Conservation (phyloP, 139 green algal genomes). For the Closterium sp. region DNA sequence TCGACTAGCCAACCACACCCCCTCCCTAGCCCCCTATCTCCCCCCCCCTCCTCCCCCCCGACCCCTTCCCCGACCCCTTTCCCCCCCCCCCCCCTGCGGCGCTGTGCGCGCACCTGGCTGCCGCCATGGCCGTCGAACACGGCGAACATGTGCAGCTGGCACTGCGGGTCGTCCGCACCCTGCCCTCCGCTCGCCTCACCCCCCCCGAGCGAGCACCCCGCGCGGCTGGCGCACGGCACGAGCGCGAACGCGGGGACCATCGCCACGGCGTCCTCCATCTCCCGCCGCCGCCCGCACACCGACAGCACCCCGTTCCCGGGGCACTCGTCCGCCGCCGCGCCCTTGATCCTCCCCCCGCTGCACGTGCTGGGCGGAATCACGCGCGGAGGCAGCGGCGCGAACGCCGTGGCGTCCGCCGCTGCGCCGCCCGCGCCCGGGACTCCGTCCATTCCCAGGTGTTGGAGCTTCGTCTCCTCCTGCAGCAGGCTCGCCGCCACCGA, state of each 20-base stretch:
- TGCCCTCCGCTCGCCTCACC: neutral
- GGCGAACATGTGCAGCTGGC: conserved; percentile 43
- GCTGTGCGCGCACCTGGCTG: conserved; percentile 18
- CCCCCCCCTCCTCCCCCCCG: neutral
- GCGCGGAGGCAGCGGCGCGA: neutral
- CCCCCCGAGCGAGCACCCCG: neutral
- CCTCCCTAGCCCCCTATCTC: neutral
- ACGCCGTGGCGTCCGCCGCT: neutral
- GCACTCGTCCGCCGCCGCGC: conserved; percentile 7
- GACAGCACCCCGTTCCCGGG: conserved; percentile 11
- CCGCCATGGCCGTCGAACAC: conserved; percentile 49
- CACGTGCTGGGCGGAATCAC: neutral
- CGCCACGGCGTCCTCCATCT: conserved; percentile 30
- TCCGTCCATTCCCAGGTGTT: neutral
- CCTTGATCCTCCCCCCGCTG: neutral
- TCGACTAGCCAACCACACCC: too few species aligned
- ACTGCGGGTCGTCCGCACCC: neutral
- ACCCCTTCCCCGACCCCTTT: neutral
- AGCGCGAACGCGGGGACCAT: neutral
- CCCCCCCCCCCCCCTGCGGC: neutral
- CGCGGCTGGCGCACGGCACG: neutral
- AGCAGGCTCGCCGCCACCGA: neutral
- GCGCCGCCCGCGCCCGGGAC: neutral
- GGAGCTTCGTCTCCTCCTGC: conserved; percentile 1
- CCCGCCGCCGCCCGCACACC: conserved; percentile 15